Evolutionary conservation across 768 basidiomycete species (phyloP), one percentile per base, ranked within the genome.

Genomic region (Russula virescens): DNA sequence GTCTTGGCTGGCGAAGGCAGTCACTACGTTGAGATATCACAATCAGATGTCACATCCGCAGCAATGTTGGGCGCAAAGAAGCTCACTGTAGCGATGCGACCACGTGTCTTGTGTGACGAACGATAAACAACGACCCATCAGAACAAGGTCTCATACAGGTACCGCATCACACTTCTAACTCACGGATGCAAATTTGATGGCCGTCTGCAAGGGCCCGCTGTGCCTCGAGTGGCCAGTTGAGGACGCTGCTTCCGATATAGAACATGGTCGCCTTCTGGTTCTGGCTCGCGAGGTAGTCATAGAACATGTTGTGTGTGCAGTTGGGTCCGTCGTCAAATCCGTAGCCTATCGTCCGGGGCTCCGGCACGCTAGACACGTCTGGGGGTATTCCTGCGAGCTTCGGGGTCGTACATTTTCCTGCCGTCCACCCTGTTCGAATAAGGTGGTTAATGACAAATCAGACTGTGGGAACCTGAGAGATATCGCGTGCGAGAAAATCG

Each of bases 261-360:
- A 80, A 86, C 81, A 86, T 80, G 3, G 83, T 83, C 5, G 85
- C 84, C 78, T 79, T 83, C 73, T 86, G 85, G 42, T 84, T 76
- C 64, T 85, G 74, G 8, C 74, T 69, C 3, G 66, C 52, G 31
- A 86, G 75, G 64, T 72, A 86, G 63, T 84, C 77, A 51, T 86
- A 86, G 63, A 85, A 86, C 2, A 75, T 77, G 58, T 85, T 86
- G 63, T 86, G 85, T 4, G 81, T 79, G 67, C 84, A 86, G 66
- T 83, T 84, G 2, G 85, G 85, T 1, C 85, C 85, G 63, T 86
- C 84, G 62, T 86, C 85, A 61, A 86, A 86, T 3, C 78, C 82
- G 48, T 81, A 85, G 1, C 83, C 85, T 18, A 84, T 72, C 2
- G 83, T 82, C 11, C 71, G 68, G 35, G 85, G 84, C 82, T 85